Percentiles rank a stretch among this genome's conserved stretches.
Evolutionary conservation across 73 alveolate genomes (phyloP).

Genomic region (Paramecium sexaurelia): DNA sequence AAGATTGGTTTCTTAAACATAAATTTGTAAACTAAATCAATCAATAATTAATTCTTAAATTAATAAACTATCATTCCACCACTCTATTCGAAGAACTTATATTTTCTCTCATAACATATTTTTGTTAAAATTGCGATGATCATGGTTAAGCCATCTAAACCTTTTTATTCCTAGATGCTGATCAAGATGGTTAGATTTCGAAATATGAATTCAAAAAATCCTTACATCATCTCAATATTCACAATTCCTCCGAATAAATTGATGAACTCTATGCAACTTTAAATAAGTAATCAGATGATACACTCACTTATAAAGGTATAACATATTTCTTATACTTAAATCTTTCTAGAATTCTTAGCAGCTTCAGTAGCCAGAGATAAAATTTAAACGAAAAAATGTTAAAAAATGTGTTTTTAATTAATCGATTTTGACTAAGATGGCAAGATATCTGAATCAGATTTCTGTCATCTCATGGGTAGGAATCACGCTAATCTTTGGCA

Average conservation of each 20-base stretch:
- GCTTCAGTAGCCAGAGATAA: constrained; percentile 4
- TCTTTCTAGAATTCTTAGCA: not conserved
- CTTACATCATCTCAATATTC: not conserved
- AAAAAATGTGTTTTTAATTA: not conserved
- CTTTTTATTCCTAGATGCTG: not conserved
- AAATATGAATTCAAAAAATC: not conserved
- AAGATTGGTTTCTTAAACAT: not conserved
- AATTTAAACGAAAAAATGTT: not conserved
- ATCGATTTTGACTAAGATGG: not conserved
- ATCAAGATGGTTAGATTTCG: constrained; percentile 14
- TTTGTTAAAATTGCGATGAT: not conserved
- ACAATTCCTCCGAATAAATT: not conserved
- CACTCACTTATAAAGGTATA: not conserved
- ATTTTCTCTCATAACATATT: not conserved
- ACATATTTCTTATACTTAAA: not conserved
- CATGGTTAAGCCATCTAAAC: not conserved
- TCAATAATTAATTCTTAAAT: not conserved
- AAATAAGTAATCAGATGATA: not conserved
- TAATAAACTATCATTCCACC: not conserved
- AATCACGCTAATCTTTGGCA: not conserved
- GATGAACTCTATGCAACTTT: not conserved
- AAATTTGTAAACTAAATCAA: not conserved
- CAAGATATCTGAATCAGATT: not conserved
- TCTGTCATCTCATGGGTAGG: not conserved
- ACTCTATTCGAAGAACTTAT: not conserved